These are phyloP conservation scores for Xylaria longipes DNA, from an alignment of 495 filamentous ascomycete genomes.

Conservation along the genomic window DNA sequence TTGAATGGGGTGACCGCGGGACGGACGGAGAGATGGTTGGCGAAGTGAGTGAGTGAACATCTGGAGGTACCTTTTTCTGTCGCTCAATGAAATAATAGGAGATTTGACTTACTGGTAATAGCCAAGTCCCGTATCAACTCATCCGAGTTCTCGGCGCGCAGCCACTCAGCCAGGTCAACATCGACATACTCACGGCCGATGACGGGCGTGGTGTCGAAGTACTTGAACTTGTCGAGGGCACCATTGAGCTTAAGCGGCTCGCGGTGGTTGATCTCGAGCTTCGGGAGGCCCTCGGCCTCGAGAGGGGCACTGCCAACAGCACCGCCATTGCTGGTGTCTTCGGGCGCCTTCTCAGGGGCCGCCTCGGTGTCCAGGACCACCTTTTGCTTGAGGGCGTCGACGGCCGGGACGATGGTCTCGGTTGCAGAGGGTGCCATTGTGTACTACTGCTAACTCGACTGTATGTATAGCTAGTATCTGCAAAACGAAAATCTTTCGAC, in stretches of 20 bases:
- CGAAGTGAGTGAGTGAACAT: background rate
- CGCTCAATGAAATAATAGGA: constrained; percentile 32
- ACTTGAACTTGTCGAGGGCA: constrained; percentile 61
- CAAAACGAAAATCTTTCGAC: background rate
- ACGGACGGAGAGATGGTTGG: constrained; percentile 30
- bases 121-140: constrained; percentile 71
- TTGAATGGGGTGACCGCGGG: too few relatives aligned
- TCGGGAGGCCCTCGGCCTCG: constrained; percentile 29
- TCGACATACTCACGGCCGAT: constrained; percentile 71
- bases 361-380: constrained; percentile 18
- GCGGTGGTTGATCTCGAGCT: constrained; percentile 34
- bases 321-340: constrained; percentile 12
- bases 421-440: constrained; percentile 40
- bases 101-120: constrained; percentile 61
- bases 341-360: constrained; percentile 17
- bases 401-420: constrained; percentile 31
- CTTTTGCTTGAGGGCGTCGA: constrained; percentile 40
- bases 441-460: background rate
- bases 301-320: constrained; percentile 29
- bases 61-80: constrained; percentile 42
- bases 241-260: constrained; percentile 58
- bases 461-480: background rate
- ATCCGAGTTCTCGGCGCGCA: constrained; percentile 68
- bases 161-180: constrained; percentile 64
- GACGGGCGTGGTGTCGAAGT: constrained; percentile 69